A percentile compares a stretch with the other conserved stretches of the same genome.
Evolutionary conservation across 345 rosid species (phyloP).

Genomic region (Excoecaria agallocha): DNA sequence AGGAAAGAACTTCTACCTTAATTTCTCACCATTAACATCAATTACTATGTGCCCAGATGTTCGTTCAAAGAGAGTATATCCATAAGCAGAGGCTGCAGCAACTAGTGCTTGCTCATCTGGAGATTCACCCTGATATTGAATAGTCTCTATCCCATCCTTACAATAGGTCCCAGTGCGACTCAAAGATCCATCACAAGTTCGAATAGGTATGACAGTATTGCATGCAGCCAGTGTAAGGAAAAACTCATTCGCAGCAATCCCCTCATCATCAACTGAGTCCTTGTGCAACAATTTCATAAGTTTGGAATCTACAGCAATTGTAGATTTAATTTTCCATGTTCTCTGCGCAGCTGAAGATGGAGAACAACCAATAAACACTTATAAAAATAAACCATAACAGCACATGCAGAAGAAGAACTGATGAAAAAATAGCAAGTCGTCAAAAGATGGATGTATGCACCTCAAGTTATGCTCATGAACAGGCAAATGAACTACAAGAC

Average conservation of each 20-base stretch:
- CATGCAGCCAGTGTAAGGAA: conserved; percentile 75
- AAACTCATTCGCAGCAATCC: conserved; percentile 56
- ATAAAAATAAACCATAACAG: conserved; percentile 1
- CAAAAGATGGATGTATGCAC: neutral
- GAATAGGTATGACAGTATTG: conserved; percentile 67
- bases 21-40: conserved; percentile 59
- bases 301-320: conserved; percentile 46
- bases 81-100: conserved; percentile 74
- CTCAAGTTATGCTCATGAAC: neutral
- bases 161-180: conserved; percentile 18
- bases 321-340: conserved; percentile 54
- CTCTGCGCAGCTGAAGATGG: conserved; percentile 29
- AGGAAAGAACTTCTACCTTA: conserved; percentile 44
- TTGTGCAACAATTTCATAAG: conserved; percentile 52
- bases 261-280: conserved; percentile 49
- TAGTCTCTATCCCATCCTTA: conserved; percentile 36
- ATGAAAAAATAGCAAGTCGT: neutral
- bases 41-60: conserved; percentile 76
- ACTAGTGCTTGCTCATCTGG: conserved; percentile 87
- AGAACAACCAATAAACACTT: conserved; percentile 15
- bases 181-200: conserved; percentile 17
- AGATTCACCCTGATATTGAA: conserved; percentile 79
- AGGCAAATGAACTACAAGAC: neutral
- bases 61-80: conserved; percentile 69
- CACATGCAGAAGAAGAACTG: neutral